phyloP scores from a whole-genome alignment of 495 filamentous ascomycete genomes.

The Cercophora newfieldiana region DNA sequence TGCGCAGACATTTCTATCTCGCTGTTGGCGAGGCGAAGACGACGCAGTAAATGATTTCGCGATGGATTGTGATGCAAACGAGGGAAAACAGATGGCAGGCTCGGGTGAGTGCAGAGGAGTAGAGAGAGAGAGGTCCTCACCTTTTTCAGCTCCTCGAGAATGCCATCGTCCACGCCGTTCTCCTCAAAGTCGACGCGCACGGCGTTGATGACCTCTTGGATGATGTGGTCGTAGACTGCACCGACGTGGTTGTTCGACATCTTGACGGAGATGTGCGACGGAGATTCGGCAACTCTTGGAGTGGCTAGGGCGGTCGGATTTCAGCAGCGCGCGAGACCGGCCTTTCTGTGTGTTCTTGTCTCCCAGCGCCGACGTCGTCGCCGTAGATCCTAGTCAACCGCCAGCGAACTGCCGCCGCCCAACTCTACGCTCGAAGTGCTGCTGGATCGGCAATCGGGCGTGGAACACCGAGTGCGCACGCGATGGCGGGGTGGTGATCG shows the following conservation, averaged over 20 bases:
- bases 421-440: conserved; percentile 8
- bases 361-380: neutral
- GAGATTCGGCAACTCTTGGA: neutral
- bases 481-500: conserved; percentile 9
- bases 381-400: neutral
- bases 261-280: conserved; percentile 20
- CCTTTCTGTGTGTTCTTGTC: neutral
- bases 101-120: conserved; percentile 30
- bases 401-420: neutral
- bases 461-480: neutral
- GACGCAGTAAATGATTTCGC: neutral
- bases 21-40: neutral
- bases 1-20: neutral
- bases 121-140: conserved; percentile 53
- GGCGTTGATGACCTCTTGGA: conserved; percentile 82
- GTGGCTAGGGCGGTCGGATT: neutral
- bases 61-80: neutral
- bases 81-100: neutral
- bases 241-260: conserved; percentile 65
- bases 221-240: conserved; percentile 81
- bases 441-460: neutral
- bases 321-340: neutral
- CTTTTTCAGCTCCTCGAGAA: conserved; percentile 78
- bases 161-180: conserved; percentile 82
- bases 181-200: conserved; percentile 97